Evolutionary conservation across 148 eudicot species (phyloP), one percentile per base, ranked within the genome.

Genomic region (Salicornia ramosissima): DNA sequence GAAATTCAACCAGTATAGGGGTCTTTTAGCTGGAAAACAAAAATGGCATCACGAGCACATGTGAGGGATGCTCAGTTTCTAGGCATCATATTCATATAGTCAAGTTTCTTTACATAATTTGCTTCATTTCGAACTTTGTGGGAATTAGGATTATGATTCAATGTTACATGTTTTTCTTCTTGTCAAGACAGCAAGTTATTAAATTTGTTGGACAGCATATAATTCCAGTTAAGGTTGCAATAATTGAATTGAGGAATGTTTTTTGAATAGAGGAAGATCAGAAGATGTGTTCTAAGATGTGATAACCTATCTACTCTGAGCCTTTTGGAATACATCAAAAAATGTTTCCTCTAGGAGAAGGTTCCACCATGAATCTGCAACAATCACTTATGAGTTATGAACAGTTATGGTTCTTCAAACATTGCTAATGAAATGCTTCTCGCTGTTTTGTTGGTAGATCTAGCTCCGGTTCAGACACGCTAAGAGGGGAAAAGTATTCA

Each of bases 361-460:
- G 12, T 33, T 18, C 15, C 26, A 10, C 19, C 45, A 19, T 60
- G 64, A 60, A n/a, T 60, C 6, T 33, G 13, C 28, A 9, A 34
- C 25, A 3, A 36, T 36, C 40, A 36, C 40, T 8, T 3, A n/a
- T n/a, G n/a, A n/a, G 63, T 64, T 65, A 8, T 34, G 52, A 34
- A 30, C 43, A 71, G 22, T 49, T 28, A 65, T 46, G 68, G 63
- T 58, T 42, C 56, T 39, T 50, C 47, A 28, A 24, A 68, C 58
- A 30, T 24, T n/a, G 12, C 71, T 86, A 86, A 24, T 79, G 72
- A 68, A 87, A 88, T 21, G 97, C 91, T 84, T 92, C 96, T 42
- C 93, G 82, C 58, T 66, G 79, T 75, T 75, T 73, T 11, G 84
- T 85, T 18, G 92, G 90, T 64, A 92, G 79, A 26, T 85, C 87